Conservation (phyloP, 2,329 filamentous ascomycete species). For the Endocalyx cinctus region DNA sequence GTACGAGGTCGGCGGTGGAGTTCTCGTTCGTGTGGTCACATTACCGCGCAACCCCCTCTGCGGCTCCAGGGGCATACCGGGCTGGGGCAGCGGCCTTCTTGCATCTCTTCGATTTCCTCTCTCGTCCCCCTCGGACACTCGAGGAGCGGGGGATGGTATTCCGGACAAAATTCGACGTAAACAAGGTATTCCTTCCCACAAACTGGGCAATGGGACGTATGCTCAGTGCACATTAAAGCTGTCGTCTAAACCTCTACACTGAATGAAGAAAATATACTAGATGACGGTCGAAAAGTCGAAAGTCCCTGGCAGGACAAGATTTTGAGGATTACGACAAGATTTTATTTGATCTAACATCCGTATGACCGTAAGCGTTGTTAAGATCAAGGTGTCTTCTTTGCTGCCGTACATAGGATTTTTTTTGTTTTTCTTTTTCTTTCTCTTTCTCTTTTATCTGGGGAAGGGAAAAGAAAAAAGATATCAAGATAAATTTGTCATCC, state of each 20-base stretch:
- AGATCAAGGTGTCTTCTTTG: too few species aligned
- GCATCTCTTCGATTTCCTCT: slow-evolving; percentile 40
- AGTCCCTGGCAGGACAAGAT: slow-evolving; percentile 19
- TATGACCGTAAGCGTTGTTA: slow-evolving; percentile 20
- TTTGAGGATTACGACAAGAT: slow-evolving; percentile 14
- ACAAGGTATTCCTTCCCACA: slow-evolving; percentile 56
- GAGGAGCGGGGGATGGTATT: slow-evolving; percentile 45
- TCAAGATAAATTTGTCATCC: slow-evolving; percentile 8
- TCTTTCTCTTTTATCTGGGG: slow-evolving; percentile 16
- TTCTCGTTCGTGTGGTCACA: slow-evolving; percentile 31
- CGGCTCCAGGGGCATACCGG: slow-evolving; percentile 55
- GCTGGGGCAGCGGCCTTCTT: slow-evolving; percentile 52
- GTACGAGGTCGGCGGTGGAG: background rate
- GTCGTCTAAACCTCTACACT: slow-evolving; percentile 12
- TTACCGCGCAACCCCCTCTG: slow-evolving; percentile 50
- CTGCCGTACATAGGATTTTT: too few species aligned
- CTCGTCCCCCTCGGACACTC: slow-evolving; percentile 41
- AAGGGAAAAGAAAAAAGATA: slow-evolving; percentile 12
- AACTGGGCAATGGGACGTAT: slow-evolving; percentile 52
- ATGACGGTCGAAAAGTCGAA: slow-evolving; percentile 11
- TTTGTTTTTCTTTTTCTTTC: slow-evolving; percentile 14
- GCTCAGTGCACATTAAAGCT: slow-evolving; percentile 56
- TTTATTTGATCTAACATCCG: slow-evolving; percentile 20
- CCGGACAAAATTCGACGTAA: slow-evolving; percentile 52
- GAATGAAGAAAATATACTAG: slow-evolving; percentile 14